Evolutionary conservation across 257 asterid genomes (phyloP), one percentile per base, ranked within the genome.

Genomic region (Echites panduratus): DNA sequence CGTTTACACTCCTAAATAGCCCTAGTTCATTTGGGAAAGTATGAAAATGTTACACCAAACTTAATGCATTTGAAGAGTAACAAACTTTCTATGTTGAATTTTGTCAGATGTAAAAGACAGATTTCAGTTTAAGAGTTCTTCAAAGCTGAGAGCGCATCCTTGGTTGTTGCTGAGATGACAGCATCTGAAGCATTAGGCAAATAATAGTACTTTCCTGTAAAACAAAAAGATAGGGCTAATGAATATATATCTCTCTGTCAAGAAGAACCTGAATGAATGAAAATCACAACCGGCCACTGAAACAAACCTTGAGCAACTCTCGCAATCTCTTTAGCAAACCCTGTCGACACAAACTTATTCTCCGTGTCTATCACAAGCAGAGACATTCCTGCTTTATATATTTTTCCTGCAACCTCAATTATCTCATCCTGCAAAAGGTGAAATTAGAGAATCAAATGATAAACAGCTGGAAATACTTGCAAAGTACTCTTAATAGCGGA

Each of bases 101-200:
- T 53, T 53, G 26, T 22, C 9, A 20, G 17, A 19, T 17, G 57
- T 19, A 1, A 52, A 8, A 4, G 24, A 52, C 2, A 4, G 0
- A 49, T 52, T 52, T 43, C 24, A 64, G 27, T 70, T 84, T 79
- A 94, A 0, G 95, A 86, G 84, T 80, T 88, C 77, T 95, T 90
- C 79, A 91, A 77, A 78, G 76, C 91, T 8, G 98, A 86, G 73
- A 94, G 80, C 47, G 97, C 98, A n/a, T 91, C 97, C 82, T 77
- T 91, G 7, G 98, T 94, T 54, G 98, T 73, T 44, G 96, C 96
- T 13, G 98, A 94, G 76, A 94, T 94, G 74, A 94, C 95, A 63
- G 96, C 94, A 79, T 94, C 98, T 52, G 98, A 94, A 71, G 98
- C 98, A 79, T 94, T 94, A 12, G 98, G 99, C 78, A 94, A 89